Conservation (phyloP, 768 basidiomycete genomes). For the Leccinum aurantiacum region DNA sequence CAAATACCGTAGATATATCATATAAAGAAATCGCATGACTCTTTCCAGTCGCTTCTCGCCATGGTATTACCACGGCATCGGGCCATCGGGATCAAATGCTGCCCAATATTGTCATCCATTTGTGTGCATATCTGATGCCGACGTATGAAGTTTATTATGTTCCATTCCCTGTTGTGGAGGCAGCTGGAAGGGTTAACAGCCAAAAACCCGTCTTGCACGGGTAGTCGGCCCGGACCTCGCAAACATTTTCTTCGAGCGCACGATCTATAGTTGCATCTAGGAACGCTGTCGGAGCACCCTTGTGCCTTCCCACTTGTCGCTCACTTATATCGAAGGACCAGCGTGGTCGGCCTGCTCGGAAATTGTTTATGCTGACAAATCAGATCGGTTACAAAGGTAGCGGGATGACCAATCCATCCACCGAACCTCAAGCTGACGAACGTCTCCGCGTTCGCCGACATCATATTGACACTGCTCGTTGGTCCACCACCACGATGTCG, state of each 20-base stretch:
- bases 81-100: slow-evolving; percentile 3
- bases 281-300: neutral
- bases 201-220: neutral
- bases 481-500: slow-evolving; percentile 29
- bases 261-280: neutral
- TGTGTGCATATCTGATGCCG: neutral
- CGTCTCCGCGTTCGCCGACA: neutral
- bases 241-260: neutral
- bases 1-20: slow-evolving; percentile 5
- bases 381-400: slow-evolving; percentile 6
- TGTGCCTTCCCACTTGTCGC: neutral
- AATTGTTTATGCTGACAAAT: slow-evolving; percentile 10
- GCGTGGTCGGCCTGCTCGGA: neutral
- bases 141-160: neutral
- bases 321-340: neutral
- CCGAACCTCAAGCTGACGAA: neutral
- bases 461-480: neutral
- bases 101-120: neutral
- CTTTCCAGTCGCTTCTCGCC: neutral
- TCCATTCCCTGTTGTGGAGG: neutral
- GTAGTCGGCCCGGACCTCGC: neutral
- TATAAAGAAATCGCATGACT: slow-evolving; percentile 8
- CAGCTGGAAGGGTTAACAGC: neutral
- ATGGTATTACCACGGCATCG: neutral
- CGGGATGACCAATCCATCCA: slow-evolving; percentile 21